Evolutionary conservation across 2,329 filamentous ascomycete genomes (phyloP), one percentile per base, ranked within the genome.

Genomic region (Ophiognomonia clavigignenti-juglandacearum): DNA sequence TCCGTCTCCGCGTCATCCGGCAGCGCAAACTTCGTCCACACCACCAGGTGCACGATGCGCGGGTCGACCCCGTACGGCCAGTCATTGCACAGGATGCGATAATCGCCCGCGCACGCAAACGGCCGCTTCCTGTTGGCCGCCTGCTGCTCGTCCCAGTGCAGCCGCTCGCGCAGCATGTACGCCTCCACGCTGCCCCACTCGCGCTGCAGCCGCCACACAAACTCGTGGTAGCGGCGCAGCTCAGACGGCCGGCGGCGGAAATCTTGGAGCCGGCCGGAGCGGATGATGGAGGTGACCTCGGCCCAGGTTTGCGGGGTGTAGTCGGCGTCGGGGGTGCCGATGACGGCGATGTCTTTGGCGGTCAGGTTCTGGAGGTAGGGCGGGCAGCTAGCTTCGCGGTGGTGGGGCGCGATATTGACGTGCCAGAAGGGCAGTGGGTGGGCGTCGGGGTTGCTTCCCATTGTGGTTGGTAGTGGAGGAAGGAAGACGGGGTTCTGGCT

Each of bases 1-100:
- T 80, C 84, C 0, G 81, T 78, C 70, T 48, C 59, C 4, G 68
- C 64, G 57, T 93, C 83, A 48, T 90, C 86, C 44, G 82, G 75
- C 20, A 96, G 71, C 39, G 78, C 74, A 59, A 95, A 96, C 65
- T 96, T 96, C 39, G 87, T 93, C 92, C 92, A 97, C 11, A 96
- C 82, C 5, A 96, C 88, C 3, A 96, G 72, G 62, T 96, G 92
- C 14, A 88, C 78, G 54, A 96, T 91, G 43, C 78, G 74, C 39
- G 71, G 61, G 57, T 93, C 88, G 44, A 96, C 74, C 0, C 88
- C 90, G 60, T 96, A 97, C 1, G 92, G 92, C 88, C 90, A 96
- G 73, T 97, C 91, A 61, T 97, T 97, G 67, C 78, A 80, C 34
- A 96, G 65, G 39, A 95, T 83, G 64, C 82, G 89, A 57, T 84